Base-by-base conservation (phyloP, 2,329 filamentous ascomycete genomes). In the Epichloe glyceriae region DNA sequence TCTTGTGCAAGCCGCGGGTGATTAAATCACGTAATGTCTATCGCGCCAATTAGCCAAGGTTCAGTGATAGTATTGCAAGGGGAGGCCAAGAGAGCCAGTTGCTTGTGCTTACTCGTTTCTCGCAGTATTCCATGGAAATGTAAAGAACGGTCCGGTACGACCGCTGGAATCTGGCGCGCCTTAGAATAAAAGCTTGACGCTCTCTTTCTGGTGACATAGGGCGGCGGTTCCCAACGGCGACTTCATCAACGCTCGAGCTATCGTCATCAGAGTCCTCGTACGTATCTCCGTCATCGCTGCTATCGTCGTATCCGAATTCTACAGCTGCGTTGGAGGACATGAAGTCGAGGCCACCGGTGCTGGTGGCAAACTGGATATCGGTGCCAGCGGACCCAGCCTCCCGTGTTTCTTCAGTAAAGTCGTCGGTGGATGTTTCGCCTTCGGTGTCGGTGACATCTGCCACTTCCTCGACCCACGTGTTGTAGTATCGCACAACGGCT, bases 111-210 rank as follows among this genome's bases (percentile, higher is more conserved):
- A 85, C 82, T 57, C 86, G 80, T 62, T 91, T 93, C 64, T 97
- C 91, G 62, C 93, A 98, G 58, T 96, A 95, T 64, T 98, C 93
- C 93, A 98, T 98, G 54, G 95, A 93, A 51, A 98, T 97, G 64
- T 96, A 98, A 41, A 98, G 75, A 6, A 90, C 83, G 0, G 85
- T 90, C 49, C 79, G 79, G 53, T 79, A 76, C 4, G 79, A 69
- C 42, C 76, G 73, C 50, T 76, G 72, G 41, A 68, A 68, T 44
- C 71, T 53, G 53, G 64, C 55, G 51, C 69, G 57, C 12, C 64
- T 60, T 41, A 61, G 56, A 19, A 64, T 51, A 12, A 58, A 58
- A 17, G 54, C 56, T 10, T 61, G 59, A 37, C 62, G 61, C 20
- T 65, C 64, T 47, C 60, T 64, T 14, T 60, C 58, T 0, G 63